phyloP scores from a whole-genome alignment of 139 green algal species.

The Desmodesmus armatus region DNA sequence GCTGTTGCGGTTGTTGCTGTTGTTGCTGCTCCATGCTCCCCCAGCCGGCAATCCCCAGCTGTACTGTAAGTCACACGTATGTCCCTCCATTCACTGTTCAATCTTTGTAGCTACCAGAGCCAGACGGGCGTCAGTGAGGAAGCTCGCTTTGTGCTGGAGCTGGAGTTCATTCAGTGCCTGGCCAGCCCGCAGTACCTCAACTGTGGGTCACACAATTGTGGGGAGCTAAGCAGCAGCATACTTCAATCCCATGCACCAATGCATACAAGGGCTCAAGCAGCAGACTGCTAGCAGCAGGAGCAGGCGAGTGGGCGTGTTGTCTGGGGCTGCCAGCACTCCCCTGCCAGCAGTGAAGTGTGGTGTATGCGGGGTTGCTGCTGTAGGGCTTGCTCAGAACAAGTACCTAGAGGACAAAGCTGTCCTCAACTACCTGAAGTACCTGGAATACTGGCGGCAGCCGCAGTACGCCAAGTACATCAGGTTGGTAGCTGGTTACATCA shows the following conservation, averaged over 20 bases:
- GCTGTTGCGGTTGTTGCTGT: no score
- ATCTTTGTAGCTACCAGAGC: background rate
- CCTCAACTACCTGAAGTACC: conserved; percentile 92
- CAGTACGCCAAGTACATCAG: conserved; percentile 79
- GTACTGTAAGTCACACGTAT: no score
- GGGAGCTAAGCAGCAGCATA: background rate
- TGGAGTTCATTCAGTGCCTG: conserved; percentile 96
- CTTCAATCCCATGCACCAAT: background rate
- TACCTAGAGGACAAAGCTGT: conserved; percentile 90
- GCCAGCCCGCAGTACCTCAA: conserved; percentile 94
- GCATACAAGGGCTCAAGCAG: no score
- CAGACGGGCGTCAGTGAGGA: conserved; percentile 45
- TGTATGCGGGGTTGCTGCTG: background rate
- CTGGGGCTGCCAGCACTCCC: background rate
- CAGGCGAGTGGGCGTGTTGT: background rate
- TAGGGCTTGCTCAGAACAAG: conserved; percentile 88
- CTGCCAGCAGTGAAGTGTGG: no score
- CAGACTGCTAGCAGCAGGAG: no score
- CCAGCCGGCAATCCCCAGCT: no score
- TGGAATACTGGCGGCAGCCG: conserved; percentile 92
- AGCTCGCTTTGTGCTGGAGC: conserved; percentile 85
- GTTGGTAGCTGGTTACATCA: background rate
- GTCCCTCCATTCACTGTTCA: background rate
- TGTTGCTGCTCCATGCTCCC: no score
- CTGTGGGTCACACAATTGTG: conserved; percentile 63